These are phyloP conservation scores for Chrysanthemum makinoi DNA, from an alignment of 129 eudicot genomes.

Conservation along the genomic window DNA sequence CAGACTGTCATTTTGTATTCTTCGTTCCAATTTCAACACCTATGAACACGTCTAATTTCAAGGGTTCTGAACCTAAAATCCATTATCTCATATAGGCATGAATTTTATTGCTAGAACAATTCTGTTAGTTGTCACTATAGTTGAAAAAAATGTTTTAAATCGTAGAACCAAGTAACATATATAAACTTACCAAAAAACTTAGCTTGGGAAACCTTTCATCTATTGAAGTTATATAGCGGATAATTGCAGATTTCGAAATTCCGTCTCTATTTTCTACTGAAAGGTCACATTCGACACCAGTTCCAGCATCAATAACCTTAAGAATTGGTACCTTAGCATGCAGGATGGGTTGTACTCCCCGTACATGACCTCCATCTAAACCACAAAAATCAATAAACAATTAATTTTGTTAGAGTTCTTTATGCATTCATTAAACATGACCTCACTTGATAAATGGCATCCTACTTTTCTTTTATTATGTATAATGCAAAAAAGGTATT, in stretches of 20 bases:
- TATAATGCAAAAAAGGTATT: neutral
- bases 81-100: neutral
- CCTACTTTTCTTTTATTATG: neutral
- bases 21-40: neutral
- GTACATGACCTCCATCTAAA: slow-evolving; percentile 68
- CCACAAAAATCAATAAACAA: slow-evolving; percentile 18
- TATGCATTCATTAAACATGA: no score
- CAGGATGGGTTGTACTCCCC: slow-evolving; percentile 60
- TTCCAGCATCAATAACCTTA: slow-evolving; percentile 78
- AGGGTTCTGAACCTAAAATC: neutral
- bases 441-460: no score
- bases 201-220: slow-evolving; percentile 90
- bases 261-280: slow-evolving; percentile 95
- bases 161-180: neutral
- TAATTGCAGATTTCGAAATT: slow-evolving; percentile 67
- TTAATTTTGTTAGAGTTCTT: neutral
- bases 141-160: no score
- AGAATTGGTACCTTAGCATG: slow-evolving; percentile 91
- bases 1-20: neutral
- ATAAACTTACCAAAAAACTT: slow-evolving; percentile 70
- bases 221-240: slow-evolving; percentile 62
- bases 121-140: neutral
- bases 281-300: slow-evolving; percentile 87
- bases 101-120: neutral
- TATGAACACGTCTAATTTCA: neutral